Evolutionary conservation across 2,329 filamentous ascomycete species (phyloP), one percentile per base, ranked within the genome.

Genomic region (Bimuria novae-zelandiae): DNA sequence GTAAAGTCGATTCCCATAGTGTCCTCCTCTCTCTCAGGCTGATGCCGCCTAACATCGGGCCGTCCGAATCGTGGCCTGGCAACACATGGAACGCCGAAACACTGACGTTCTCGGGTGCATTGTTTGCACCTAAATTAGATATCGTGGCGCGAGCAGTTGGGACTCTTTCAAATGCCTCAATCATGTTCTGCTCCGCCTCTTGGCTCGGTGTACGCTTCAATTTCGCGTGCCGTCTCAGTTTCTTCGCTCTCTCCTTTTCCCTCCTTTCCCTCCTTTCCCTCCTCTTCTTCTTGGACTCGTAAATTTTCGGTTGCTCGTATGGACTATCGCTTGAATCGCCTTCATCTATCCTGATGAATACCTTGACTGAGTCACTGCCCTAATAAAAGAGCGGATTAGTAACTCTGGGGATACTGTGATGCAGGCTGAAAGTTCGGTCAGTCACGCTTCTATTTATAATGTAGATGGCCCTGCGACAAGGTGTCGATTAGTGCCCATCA

Each of bases 381-480:
- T 70, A 66, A 61, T 17, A 43, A 52, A 46, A 53, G 47, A 60
- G 49, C 54, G 44, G 17, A 51, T 75, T 77, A 81, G 69, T 79
- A 80, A 67, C 77, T 80, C 60, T 80, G 79, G 49, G 78, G 78
- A 61, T 78, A 79, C 58, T 80, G 78, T 60, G 73, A 77, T 51
- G 78, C 79, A 51, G 79, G 79, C 76, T 80, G 59, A 55, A 33
- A 36, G 44, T 42, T 7, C 55, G 54, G 65, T 75, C 48, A 73
- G 71, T 72, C 53, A 41, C 58, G 62, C 59, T 61, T 56, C 56
- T 36, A 63, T 63, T 56, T 54, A 55, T 65, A 47, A 40, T 51
- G 64, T 64, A 62, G 49, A 62, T 63, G 62, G 64, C 60, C 55
- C 61, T 67, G 49, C 36, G 39, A 46, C 55, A 52, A 50, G 27